Evolutionary conservation across 768 basidiomycete species (phyloP).

Genomic region (Clavulina sp.): DNA sequence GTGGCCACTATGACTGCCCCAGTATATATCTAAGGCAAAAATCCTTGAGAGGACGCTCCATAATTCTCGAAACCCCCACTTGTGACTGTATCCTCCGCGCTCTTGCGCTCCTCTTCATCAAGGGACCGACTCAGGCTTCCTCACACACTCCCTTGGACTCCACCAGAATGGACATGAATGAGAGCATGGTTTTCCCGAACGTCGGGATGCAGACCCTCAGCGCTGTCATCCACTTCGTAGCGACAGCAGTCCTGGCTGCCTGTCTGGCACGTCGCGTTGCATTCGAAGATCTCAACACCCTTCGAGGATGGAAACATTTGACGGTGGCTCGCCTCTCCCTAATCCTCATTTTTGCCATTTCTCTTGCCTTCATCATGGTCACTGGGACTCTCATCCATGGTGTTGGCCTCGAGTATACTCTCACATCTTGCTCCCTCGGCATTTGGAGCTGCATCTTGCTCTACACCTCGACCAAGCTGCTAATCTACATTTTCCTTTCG

Average conservation of each 20-base stretch:
- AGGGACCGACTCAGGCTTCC: no score
- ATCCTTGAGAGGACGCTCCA: no score
- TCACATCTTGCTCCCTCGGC: constrained; percentile 23
- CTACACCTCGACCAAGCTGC: constrained; percentile 25
- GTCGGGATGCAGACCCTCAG: not conserved
- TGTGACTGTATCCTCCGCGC: no score
- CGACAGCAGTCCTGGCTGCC: not conserved
- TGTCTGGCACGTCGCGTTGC: not conserved
- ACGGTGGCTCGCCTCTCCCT: constrained; percentile 27
- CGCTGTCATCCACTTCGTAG: not conserved
- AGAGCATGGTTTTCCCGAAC: not conserved
- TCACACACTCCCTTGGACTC: no score
- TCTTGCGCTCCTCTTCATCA: no score
- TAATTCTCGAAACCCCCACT: no score
- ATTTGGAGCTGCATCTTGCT: constrained; percentile 27
- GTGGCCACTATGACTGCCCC: no score
- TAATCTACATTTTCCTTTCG: constrained; percentile 27
- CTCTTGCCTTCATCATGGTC: constrained; percentile 29
- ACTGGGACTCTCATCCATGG: constrained; percentile 30
- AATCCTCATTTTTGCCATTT: constrained; percentile 26
- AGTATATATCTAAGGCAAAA: no score
- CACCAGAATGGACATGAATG: no score
- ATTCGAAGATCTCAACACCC: constrained; percentile 18
- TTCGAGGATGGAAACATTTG: constrained; percentile 13
- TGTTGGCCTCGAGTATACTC: constrained; percentile 25